Conservation (phyloP, 257 asterid species). For the Solanum lycopersicoides region DNA sequence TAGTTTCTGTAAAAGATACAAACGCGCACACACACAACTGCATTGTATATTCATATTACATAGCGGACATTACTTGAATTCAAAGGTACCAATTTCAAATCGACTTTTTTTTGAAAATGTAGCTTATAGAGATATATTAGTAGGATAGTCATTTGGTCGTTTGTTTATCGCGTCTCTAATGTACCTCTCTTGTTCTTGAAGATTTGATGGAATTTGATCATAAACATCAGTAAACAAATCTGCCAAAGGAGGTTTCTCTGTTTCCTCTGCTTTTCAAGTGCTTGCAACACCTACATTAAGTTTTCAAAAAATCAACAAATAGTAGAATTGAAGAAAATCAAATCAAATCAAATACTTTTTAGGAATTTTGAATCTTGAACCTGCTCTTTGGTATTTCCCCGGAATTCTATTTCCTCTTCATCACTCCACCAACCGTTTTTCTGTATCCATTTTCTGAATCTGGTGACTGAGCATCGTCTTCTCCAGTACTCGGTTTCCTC, state of each 20-base stretch:
- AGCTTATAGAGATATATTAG: constrained; percentile 55
- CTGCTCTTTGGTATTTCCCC: constrained; percentile 50
- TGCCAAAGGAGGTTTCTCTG: constrained; percentile 42
- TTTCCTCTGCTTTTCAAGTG: constrained; percentile 65
- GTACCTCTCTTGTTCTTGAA: constrained; percentile 58
- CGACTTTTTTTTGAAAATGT: too few species aligned
- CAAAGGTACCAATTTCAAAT: too few species aligned
- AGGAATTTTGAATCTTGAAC: constrained; percentile 11
- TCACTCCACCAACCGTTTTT: constrained; percentile 76
- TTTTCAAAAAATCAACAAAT: background rate
- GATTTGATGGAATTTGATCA: constrained; percentile 36
- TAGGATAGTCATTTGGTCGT: constrained; percentile 57
- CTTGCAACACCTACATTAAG: constrained; percentile 36
- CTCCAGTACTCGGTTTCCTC: constrained; percentile 70
- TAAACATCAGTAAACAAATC: constrained; percentile 70
- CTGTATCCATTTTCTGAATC: constrained; percentile 73
- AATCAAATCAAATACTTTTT: background rate
- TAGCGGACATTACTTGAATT: too few species aligned
- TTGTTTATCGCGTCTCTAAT: constrained; percentile 49
- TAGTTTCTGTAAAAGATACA: too few species aligned
- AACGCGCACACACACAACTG: too few species aligned
- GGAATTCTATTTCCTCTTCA: constrained; percentile 43
- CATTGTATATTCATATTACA: too few species aligned
- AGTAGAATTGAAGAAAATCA: background rate
- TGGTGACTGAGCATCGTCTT: constrained; percentile 35